Conservation (phyloP, 768 basidiomycete species). For the Lactifluus piperatus region DNA sequence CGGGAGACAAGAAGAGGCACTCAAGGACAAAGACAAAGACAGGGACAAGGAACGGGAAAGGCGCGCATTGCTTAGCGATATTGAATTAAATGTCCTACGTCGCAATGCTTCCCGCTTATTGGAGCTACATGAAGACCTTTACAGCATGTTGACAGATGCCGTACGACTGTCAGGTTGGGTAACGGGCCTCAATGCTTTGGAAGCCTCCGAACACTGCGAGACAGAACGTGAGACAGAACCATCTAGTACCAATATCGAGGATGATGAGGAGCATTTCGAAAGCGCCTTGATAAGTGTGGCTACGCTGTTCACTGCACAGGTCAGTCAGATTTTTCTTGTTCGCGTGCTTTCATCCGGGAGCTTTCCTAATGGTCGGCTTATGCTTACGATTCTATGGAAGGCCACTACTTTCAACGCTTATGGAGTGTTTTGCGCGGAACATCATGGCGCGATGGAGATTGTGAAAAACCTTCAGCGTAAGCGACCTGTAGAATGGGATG, state of each 20-base stretch:
- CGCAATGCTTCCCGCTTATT: constrained; percentile 66
- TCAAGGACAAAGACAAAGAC: constrained; percentile 8
- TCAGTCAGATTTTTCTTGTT: not conserved
- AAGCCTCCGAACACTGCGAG: not conserved
- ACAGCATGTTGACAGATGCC: constrained; percentile 42
- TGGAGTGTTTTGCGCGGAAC: constrained; percentile 79
- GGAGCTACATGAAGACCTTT: constrained; percentile 57
- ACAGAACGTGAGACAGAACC: not conserved
- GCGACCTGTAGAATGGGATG: constrained; percentile 67
- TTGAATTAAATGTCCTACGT: constrained; percentile 48
- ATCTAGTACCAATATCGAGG: not conserved
- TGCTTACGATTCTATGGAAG: constrained; percentile 32
- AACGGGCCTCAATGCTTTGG: constrained; percentile 11
- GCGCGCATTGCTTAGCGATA: constrained; percentile 47
- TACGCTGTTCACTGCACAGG: constrained; percentile 8
- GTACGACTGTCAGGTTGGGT: constrained; percentile 45
- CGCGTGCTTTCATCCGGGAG: not conserved
- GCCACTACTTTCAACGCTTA: constrained; percentile 70
- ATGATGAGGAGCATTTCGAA: constrained; percentile 8
- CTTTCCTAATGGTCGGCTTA: not conserved
- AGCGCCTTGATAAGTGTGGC: constrained; percentile 7
- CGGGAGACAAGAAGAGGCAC: constrained; percentile 1
- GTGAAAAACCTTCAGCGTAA: constrained; percentile 58
- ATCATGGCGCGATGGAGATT: constrained; percentile 71
- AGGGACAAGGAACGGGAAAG: constrained; percentile 25